phyloP scores from a whole-genome alignment of 495 filamentous ascomycete genomes.

The Polyplosphaeria fusca region DNA sequence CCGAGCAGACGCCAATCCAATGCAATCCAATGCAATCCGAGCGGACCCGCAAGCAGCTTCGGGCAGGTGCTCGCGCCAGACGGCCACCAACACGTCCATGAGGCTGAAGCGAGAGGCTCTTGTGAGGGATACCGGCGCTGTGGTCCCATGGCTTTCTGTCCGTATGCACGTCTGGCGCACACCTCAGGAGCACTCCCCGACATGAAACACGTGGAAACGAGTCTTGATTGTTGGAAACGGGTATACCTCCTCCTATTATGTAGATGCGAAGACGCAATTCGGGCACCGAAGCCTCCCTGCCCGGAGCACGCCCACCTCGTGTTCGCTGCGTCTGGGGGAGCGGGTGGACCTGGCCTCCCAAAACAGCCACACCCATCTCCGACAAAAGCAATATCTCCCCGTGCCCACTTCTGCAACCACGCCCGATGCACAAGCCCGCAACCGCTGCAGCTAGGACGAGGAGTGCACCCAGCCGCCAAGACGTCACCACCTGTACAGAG shows the following conservation, averaged over 20 bases:
- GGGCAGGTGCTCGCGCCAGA: neutral
- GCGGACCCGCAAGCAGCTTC: neutral
- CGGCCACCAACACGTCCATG: neutral
- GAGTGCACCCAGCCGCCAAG: too few relatives aligned
- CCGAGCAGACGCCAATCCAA: neutral
- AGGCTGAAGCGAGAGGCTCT: constrained; percentile 1
- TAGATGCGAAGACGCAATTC: neutral
- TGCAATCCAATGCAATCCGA: neutral
- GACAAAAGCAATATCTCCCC: neutral
- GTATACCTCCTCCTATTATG: constrained; percentile 4
- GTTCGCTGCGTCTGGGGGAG: neutral
- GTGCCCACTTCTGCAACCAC: neutral
- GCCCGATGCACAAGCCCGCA: neutral
- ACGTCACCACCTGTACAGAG: too few relatives aligned
- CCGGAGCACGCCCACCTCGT: neutral
- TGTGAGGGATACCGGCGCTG: neutral
- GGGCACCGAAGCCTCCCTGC: neutral
- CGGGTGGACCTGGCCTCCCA: neutral
- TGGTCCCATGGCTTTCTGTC: constrained; percentile 1
- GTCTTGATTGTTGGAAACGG: neutral
- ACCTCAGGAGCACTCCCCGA: neutral
- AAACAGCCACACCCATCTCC: neutral
- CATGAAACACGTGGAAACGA: neutral
- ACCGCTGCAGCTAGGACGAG: neutral
- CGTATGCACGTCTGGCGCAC: neutral